Base-by-base conservation (phyloP, 2,329 filamentous ascomycete genomes). In the Hymenoscyphus infarciens region DNA sequence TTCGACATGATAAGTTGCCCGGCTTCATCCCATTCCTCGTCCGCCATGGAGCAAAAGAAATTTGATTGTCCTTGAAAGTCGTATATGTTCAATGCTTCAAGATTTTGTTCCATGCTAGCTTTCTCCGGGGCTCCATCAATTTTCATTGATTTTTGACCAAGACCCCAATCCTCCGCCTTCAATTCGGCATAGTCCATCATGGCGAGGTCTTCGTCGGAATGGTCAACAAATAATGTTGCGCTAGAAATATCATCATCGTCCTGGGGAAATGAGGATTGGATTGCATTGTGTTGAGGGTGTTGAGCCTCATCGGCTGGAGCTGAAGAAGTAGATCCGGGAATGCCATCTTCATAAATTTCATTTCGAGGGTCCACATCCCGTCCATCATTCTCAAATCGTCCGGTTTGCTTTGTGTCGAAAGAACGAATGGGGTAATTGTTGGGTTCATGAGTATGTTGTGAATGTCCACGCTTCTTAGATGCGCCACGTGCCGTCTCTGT, bases 1-100 rank as follows among this genome's bases (percentile, higher is more conserved):
- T 67, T 64, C 1, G 61, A 59, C n/a, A 74, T 60, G 39, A 75
- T 72, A 58, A 68, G 68, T 25, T 74, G 71, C 5, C 73, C 73
- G 1, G 70, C 65, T 45, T 73, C 59, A 19, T 74, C 72, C 72
- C 72, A 75, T 52, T 75, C 72, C 5, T 63, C 60, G 3, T 63
- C 67, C 3, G 69, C 59, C 54, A 75, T 56, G 5, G 60, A 38
- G 27, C 56, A 61, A 52, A 69, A 73, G 59, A 73, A 69, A 5
- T 63, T 5, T 15, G 25, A 13, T n/a, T 55, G 53, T n/a, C 11
- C 19, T 6, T 25, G n/a, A 22, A 22, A 25, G 4, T 25, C 27
- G 8, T 16, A 31, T 1, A 13, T 19, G 19, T 56, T 57, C 2
- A 52, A 22, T 3, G 13, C 45, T 22, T 52, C 45, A 13, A 68